Conservation (phyloP, 495 filamentous ascomycete species). For the Penicillium verhagenii region DNA sequence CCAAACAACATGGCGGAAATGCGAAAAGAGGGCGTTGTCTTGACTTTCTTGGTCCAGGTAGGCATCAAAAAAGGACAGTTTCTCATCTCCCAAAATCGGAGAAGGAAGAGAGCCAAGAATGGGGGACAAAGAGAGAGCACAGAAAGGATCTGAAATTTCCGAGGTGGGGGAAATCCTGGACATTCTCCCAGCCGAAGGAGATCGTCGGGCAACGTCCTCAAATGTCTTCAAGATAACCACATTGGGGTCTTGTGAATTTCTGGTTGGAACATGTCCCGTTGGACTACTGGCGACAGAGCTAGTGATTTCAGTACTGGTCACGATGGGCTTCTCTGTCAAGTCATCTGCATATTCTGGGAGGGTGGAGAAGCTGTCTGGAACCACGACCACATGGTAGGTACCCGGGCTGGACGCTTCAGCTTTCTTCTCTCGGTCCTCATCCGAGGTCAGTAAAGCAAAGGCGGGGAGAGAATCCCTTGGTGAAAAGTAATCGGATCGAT, state of each 20-base stretch:
- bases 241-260: conserved; percentile 38
- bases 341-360: conserved; percentile 53
- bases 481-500: conserved; percentile 27
- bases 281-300: conserved; percentile 24
- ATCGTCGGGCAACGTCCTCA: conserved; percentile 43
- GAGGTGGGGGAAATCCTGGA: conserved; percentile 38
- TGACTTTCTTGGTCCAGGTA: conserved; percentile 26
- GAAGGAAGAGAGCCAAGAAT: conserved; percentile 20
- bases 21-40: conserved; percentile 38
- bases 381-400: conserved; percentile 56
- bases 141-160: conserved; percentile 33
- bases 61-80: conserved; percentile 13
- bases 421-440: conserved; percentile 60
- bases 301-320: conserved; percentile 11
- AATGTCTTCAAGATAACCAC: conserved; percentile 49
- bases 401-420: conserved; percentile 52
- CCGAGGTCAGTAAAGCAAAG: conserved; percentile 54
- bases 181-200: conserved; percentile 23
- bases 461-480: conserved; percentile 48
- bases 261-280: conserved; percentile 11
- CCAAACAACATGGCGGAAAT: conserved; percentile 47
- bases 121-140: conserved; percentile 25
- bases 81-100: conserved; percentile 18
- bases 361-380: conserved; percentile 53
- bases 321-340: conserved; percentile 17